These are phyloP conservation scores for Candida wancherniae DNA, from an alignment of 805 yeast genomes.

Conservation along the genomic window DNA sequence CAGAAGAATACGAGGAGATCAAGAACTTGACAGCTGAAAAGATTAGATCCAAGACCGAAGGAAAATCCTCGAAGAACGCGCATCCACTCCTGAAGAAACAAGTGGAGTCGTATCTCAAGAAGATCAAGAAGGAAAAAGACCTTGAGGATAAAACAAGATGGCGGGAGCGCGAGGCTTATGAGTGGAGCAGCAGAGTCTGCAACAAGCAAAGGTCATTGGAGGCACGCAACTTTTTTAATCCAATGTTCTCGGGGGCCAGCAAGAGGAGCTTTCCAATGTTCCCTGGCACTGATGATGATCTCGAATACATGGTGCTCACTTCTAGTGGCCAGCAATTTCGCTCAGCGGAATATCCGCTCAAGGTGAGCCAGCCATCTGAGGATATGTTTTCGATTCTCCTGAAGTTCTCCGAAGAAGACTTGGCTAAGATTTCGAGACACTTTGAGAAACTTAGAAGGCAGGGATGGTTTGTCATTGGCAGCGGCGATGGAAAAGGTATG, in stretches of 20 bases:
- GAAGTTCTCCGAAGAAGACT: slow-evolving; percentile 30
- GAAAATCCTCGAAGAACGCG: too few relatives aligned
- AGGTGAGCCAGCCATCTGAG: slow-evolving; percentile 28
- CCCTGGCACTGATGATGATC: slow-evolving; percentile 11
- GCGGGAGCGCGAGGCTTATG: slow-evolving; percentile 47
- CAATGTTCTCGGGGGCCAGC: slow-evolving; percentile 20
- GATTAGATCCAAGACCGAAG: slow-evolving; percentile 14
- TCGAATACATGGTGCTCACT: slow-evolving; percentile 28
- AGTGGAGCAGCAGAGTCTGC: slow-evolving; percentile 41
- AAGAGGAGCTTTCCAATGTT: slow-evolving; percentile 17
- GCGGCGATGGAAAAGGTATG: slow-evolving; percentile 25
- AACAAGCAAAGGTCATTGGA: slow-evolving; percentile 38
- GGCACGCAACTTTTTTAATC: slow-evolving; percentile 43
- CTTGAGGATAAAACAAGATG: slow-evolving; percentile 40
- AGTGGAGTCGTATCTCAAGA: slow-evolving; percentile 39
- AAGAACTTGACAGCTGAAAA: slow-evolving; percentile 16
- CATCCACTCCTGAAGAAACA: slow-evolving; percentile 12
- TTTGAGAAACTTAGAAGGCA: slow-evolving; percentile 40
- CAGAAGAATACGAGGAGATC: slow-evolving; percentile 15
- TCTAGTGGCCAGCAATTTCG: slow-evolving; percentile 31
- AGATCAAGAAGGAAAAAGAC: slow-evolving; percentile 39
- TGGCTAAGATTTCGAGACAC: slow-evolving; percentile 28
- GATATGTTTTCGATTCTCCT: slow-evolving; percentile 40
- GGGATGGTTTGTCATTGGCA: slow-evolving; percentile 55
- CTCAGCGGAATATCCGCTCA: slow-evolving; percentile 37